Evolutionary conservation across 1,284 basidiomycete genomes (phyloP).

Genomic region (Apiotrichum sp.): DNA sequence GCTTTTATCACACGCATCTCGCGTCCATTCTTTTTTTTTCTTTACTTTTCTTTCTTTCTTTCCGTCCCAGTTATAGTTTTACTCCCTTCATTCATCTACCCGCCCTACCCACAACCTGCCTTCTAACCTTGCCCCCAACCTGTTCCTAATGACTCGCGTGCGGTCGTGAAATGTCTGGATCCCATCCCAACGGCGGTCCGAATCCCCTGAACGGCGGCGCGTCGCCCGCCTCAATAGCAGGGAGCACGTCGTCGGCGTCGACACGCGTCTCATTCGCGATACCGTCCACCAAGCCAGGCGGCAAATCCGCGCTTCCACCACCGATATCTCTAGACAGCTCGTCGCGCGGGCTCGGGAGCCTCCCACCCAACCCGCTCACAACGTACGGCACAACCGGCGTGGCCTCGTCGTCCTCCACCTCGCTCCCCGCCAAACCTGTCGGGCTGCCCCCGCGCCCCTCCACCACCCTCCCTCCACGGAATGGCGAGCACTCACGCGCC

Average conservation of each 20-base stretch:
- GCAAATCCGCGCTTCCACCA: neutral
- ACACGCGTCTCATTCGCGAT: conserved; percentile 3
- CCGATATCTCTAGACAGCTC: conserved; percentile 3
- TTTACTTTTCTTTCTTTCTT: no score
- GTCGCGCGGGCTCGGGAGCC: neutral
- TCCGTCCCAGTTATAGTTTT: no score
- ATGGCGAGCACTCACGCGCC: neutral
- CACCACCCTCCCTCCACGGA: neutral
- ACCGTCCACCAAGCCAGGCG: neutral
- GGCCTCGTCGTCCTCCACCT: neutral
- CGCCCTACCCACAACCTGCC: no score
- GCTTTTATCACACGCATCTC: no score
- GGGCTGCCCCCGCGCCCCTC: neutral
- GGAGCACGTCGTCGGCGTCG: conserved; percentile 1
- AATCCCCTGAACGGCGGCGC: neutral
- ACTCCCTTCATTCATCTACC: no score
- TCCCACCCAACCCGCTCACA: neutral
- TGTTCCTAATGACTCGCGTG: neutral
- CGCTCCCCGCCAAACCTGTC: neutral
- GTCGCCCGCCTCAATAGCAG: neutral
- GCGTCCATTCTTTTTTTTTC: no score
- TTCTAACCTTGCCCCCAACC: neutral
- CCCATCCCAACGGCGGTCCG: neutral
- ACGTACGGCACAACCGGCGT: neutral
- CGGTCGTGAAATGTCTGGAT: neutral